These are phyloP conservation scores for Rhodamnia argentea DNA, from an alignment of 345 rosid species.

Conservation along the genomic window DNA sequence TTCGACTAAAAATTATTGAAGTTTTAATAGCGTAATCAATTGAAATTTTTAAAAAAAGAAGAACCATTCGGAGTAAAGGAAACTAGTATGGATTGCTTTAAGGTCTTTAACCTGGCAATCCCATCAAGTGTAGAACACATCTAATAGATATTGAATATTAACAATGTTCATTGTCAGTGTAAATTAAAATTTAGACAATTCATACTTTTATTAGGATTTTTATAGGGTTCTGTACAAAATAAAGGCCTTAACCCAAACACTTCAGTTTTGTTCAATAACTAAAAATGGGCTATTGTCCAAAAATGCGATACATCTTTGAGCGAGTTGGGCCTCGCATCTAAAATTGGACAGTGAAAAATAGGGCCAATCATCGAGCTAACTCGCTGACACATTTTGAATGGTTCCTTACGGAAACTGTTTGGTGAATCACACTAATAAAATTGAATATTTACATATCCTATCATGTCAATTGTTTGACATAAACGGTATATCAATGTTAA, in stretches of 20 bases:
- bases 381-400: too few species aligned
- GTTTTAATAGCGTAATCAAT: neutral
- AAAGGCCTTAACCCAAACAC: too few species aligned
- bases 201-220: neutral
- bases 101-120: neutral
- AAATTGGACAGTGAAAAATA: too few species aligned
- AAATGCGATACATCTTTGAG: too few species aligned
- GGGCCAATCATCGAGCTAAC: too few species aligned
- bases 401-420: too few species aligned
- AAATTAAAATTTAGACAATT: neutral
- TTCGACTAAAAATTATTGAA: neutral
- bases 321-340: too few species aligned
- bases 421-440: too few species aligned
- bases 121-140: neutral
- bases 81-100: neutral
- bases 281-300: too few species aligned
- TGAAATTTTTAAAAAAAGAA: neutral
- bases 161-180: neutral
- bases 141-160: neutral
- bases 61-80: neutral
- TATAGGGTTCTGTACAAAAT: neutral
- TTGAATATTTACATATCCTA: too few species aligned
- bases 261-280: slow-evolving; percentile 11
- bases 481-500: too few species aligned
- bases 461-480: too few species aligned